phyloP scores from a whole-genome alignment of 805 yeast genomes.

The Yarrowia porcina region DNA sequence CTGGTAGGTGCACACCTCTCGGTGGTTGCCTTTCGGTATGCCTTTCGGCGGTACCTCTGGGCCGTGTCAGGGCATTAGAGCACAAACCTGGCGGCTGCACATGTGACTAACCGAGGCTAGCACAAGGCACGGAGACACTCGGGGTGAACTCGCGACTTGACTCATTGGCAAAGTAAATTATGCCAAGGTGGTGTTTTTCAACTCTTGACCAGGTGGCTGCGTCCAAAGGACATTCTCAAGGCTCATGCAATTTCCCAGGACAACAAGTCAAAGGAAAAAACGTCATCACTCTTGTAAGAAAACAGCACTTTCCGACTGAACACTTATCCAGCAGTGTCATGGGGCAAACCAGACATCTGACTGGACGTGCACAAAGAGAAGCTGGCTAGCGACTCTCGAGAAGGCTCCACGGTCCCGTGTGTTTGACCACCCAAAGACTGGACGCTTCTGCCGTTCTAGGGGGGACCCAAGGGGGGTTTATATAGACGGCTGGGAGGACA shows the following conservation, averaged over 20 bases:
- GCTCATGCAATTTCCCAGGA: constrained; percentile 4
- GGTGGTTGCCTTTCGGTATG: background rate
- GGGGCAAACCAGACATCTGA: background rate
- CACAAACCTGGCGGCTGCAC: constrained; percentile 18
- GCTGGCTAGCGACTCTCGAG: background rate
- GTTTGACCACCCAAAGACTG: background rate
- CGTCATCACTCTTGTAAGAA: constrained; percentile 15
- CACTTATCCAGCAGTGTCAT: background rate
- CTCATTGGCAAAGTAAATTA: background rate
- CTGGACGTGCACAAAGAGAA: background rate
- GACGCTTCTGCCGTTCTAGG: background rate
- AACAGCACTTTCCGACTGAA: constrained; percentile 12
- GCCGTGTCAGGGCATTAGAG: background rate
- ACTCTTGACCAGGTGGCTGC: constrained; percentile 19
- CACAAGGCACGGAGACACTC: constrained; percentile 17
- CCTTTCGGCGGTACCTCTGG: background rate
- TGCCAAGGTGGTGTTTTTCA: constrained; percentile 10
- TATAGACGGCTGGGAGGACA: background rate
- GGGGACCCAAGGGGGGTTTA: background rate
- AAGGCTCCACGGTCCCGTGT: constrained; percentile 6
- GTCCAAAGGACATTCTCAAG: background rate
- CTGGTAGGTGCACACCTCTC: background rate
- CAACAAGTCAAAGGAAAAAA: background rate
- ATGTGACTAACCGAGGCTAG: background rate
- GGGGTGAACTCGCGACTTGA: constrained; percentile 12